These are phyloP conservation scores for Lepidium aucheri DNA, from an alignment of 345 rosid genomes.

Conservation along the genomic window DNA sequence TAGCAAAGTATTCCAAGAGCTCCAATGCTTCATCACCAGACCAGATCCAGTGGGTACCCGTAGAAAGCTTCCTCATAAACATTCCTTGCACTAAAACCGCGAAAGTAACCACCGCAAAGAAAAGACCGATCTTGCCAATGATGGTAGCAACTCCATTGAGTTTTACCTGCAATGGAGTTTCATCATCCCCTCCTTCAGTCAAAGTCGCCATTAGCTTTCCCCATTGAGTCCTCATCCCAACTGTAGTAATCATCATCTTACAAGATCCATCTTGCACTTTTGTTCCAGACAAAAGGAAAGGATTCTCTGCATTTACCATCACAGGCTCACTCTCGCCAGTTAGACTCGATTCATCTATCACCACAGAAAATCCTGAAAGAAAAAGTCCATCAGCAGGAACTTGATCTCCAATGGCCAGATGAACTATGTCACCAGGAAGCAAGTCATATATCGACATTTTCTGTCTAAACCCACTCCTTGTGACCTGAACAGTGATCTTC, in stretches of 20 bases:
- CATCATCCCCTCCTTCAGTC: conserved; percentile 93
- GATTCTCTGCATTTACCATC: conserved; percentile 51
- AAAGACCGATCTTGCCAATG: conserved; percentile 77
- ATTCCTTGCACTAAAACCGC: conserved; percentile 80
- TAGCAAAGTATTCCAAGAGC: conserved; percentile 74
- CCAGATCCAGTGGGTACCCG: conserved; percentile 54
- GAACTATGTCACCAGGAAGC: conserved; percentile 86
- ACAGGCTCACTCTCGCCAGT: conserved; percentile 93
- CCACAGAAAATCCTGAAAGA: conserved; percentile 75
- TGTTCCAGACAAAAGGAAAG: conserved; percentile 86
- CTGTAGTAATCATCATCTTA: conserved; percentile 82
- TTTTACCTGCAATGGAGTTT: conserved; percentile 92
- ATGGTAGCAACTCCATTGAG: conserved; percentile 90
- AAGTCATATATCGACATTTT: conserved; percentile 77
- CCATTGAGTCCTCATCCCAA: conserved; percentile 99
- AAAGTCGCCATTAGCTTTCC: conserved; percentile 93
- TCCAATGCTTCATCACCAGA: conserved; percentile 70
- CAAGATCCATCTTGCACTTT: conserved; percentile 90
- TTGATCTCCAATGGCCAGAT: conserved; percentile 85
- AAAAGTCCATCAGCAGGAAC: conserved; percentile 96
- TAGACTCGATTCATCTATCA: conserved; percentile 79
- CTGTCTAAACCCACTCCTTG: conserved; percentile 77
- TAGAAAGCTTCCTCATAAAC: conserved; percentile 42
- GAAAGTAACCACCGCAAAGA: conserved; percentile 75
- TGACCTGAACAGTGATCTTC: conserved; percentile 78